Evolutionary conservation across 1,284 basidiomycete genomes (phyloP).

Genomic region (Cryptococcus amylolentus): DNA sequence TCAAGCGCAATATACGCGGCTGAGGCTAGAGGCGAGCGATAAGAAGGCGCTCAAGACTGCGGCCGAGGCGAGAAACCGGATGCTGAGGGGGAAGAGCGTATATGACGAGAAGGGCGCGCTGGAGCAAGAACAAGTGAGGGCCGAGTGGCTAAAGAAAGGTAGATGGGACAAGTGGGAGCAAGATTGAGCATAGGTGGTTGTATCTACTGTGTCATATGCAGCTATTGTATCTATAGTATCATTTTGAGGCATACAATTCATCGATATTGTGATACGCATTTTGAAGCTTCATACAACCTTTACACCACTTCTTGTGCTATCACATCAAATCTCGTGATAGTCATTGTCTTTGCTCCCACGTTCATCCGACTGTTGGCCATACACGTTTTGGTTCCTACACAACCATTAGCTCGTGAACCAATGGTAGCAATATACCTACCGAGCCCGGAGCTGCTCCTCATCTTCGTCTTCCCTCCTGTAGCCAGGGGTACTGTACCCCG

Average conservation of each 20-base stretch:
- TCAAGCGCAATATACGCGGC: conserved; percentile 33
- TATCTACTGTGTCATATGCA: too few species aligned
- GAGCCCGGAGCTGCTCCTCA: conserved; percentile 13
- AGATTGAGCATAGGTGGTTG: not conserved
- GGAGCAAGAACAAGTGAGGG: conserved; percentile 19
- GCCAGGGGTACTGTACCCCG: conserved; percentile 35
- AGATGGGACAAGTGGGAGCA: conserved; percentile 41
- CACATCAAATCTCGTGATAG: conserved; percentile 3
- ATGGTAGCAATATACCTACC: not conserved
- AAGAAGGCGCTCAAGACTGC: conserved; percentile 14
- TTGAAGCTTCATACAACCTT: not conserved
- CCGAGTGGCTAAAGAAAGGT: conserved; percentile 32
- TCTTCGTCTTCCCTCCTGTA: conserved; percentile 33
- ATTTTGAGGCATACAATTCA: too few species aligned
- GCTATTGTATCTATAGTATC: too few species aligned
- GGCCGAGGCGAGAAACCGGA: conserved; percentile 10
- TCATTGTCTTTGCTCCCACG: conserved; percentile 22
- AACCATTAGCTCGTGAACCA: not conserved
- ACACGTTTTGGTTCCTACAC: conserved; percentile 8
- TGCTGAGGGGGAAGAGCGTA: conserved; percentile 11
- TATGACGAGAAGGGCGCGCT: conserved; percentile 11
- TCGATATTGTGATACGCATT: not conserved
- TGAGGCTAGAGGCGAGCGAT: conserved; percentile 29
- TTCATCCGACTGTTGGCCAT: conserved; percentile 23
- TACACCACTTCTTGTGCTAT: too few species aligned